Evolutionary conservation across 2,329 filamentous ascomycete genomes (phyloP).

Genomic region (Paraconiothyrium sp.): DNA sequence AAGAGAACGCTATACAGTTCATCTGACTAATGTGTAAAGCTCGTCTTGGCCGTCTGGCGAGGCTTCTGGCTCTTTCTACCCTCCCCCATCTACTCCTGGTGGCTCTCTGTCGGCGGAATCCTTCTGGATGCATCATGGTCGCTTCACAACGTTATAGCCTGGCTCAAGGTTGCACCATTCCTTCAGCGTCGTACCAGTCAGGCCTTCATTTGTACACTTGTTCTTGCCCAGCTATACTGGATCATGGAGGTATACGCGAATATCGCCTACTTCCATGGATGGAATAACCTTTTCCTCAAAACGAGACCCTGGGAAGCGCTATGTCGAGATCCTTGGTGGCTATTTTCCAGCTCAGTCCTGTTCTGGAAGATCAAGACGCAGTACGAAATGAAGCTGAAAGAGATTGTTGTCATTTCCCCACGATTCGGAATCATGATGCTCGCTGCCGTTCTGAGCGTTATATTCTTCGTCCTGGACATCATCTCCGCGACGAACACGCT

Average conservation of each 20-base stretch:
- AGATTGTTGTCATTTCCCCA: conserved; percentile 68
- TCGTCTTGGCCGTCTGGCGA: conserved; percentile 65
- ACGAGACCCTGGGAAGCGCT: conserved; percentile 69
- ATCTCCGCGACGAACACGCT: conserved; percentile 65
- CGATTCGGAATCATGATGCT: conserved; percentile 70
- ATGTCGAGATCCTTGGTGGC: conserved; percentile 74
- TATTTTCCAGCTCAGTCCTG: conserved; percentile 67
- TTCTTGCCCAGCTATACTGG: conserved; percentile 71
- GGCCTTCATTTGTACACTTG: conserved; percentile 67
- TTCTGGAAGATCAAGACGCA: conserved; percentile 71
- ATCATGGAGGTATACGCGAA: conserved; percentile 72
- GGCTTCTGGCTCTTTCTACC: conserved; percentile 68
- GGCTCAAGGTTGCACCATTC: conserved; percentile 73
- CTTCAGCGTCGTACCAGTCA: conserved; percentile 59
- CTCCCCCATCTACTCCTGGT: conserved; percentile 69
- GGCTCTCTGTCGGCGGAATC: conserved; percentile 68
- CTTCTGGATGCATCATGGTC: conserved; percentile 70
- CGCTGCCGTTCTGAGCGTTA: conserved; percentile 68
- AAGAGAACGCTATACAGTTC: background rate
- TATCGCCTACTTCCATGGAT: conserved; percentile 69
- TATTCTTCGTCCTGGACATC: conserved; percentile 70
- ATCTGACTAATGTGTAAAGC: conserved; percentile 41
- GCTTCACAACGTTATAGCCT: conserved; percentile 72
- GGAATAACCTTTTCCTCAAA: conserved; percentile 61
- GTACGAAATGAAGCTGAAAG: conserved; percentile 67